Conservation (phyloP, 495 filamentous ascomycete genomes). For the Venustampulla echinocandica region DNA sequence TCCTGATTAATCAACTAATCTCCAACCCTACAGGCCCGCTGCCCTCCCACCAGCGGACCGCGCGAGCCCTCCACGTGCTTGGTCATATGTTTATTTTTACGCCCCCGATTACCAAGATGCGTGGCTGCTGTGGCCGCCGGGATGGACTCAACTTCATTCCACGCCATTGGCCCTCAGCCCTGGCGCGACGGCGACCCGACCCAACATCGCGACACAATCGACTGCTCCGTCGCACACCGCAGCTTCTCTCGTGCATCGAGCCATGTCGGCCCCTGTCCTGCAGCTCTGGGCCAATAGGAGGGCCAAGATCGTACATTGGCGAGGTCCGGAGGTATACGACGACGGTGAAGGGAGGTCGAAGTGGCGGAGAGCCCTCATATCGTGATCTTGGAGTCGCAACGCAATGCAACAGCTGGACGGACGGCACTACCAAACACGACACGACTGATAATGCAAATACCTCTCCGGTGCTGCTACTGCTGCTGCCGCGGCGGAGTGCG, state of each 20-base stretch:
- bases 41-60: no score
- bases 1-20: no score
- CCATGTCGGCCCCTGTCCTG: background rate
- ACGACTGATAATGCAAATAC: no score
- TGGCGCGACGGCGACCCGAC: background rate
- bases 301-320: background rate
- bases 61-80: no score
- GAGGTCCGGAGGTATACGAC: background rate
- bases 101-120: conserved; percentile 15
- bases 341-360: conserved; percentile 1
- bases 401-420: no score
- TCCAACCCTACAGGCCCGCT: no score
- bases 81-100: conserved; percentile 25
- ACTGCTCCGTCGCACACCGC: background rate
- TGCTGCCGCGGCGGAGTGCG: no score
- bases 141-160: no score
- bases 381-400: no score
- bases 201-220: background rate
- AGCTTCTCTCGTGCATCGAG: background rate
- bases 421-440: no score
- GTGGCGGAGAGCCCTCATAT: background rate
- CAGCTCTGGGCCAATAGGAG: background rate
- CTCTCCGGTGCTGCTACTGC: no score
- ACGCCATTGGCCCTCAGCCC: background rate
- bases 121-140: no score